Evolutionary conservation across 2,329 filamentous ascomycete genomes (phyloP).

Genomic region (Colletotrichum paranaense): DNA sequence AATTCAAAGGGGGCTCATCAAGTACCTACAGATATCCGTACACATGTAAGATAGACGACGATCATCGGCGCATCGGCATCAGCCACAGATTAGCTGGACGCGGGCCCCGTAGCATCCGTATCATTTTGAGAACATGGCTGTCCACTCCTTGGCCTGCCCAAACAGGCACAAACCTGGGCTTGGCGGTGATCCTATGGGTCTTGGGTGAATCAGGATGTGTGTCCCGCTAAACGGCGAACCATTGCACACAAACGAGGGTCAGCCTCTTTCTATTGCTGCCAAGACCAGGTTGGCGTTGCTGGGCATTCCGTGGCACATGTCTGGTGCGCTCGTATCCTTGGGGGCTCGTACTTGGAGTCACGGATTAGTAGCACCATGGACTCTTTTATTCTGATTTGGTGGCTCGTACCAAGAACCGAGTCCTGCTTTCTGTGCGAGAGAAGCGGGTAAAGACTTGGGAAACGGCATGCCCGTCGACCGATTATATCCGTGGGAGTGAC

Average conservation of each 20-base stretch:
- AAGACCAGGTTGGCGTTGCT: slow-evolving; percentile 1
- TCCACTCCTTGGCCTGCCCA: slow-evolving; percentile 1
- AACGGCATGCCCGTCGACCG: background rate
- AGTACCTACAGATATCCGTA: background rate
- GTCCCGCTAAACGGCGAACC: background rate
- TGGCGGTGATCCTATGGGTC: slow-evolving; percentile 2
- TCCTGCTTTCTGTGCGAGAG: background rate
- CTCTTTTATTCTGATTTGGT: background rate
- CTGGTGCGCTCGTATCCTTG: background rate
- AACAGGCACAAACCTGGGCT: background rate
- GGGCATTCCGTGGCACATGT: slow-evolving; percentile 2
- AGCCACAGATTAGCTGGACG: background rate
- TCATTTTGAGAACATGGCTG: background rate
- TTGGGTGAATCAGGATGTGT: background rate
- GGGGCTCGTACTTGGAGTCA: background rate
- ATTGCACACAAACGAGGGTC: background rate
- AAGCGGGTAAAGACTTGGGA: background rate
- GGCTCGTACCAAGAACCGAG: background rate
- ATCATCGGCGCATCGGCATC: background rate
- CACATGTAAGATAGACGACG: background rate
- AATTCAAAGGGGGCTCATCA: background rate
- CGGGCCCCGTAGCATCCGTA: background rate
- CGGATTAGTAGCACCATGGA: background rate
- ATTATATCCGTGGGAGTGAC: background rate
- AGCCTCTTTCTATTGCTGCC: background rate